Conservation (phyloP, 106 monocot species). For the Dendrobium nobile region DNA sequence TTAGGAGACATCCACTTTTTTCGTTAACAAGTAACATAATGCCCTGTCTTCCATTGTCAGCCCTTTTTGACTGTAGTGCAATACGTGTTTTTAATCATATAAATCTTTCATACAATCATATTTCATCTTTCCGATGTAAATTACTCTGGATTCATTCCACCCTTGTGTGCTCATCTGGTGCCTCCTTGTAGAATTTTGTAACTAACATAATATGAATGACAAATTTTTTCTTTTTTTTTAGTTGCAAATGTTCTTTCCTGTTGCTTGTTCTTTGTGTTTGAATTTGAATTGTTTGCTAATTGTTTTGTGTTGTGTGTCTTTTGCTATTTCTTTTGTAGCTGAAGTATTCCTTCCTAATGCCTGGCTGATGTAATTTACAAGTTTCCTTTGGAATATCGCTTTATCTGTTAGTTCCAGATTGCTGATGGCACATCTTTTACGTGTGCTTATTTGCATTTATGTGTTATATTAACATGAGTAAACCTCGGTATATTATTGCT, state of each 20-base stretch:
- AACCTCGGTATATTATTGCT: neutral
- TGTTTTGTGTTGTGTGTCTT: neutral
- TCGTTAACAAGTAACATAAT: neutral
- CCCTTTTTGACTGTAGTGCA: neutral
- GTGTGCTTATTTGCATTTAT: too few species aligned
- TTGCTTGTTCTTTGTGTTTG: neutral
- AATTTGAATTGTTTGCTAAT: neutral
- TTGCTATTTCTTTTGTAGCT: neutral
- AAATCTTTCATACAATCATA: neutral
- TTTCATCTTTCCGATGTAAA: neutral
- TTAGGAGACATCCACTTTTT: neutral
- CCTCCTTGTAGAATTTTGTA: too few species aligned
- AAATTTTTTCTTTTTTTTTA: neutral
- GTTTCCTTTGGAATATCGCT: too few species aligned
- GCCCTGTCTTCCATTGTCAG: neutral
- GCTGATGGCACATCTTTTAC: too few species aligned
- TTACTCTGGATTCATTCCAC: neutral
- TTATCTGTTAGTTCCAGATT: too few species aligned
- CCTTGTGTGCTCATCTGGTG: neutral
- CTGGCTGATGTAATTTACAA: too few species aligned
- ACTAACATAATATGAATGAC: neutral
- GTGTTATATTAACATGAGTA: too few species aligned
- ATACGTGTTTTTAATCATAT: neutral
- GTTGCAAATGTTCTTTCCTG: neutral
- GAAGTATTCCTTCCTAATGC: neutral